Evolutionary conservation across 2,329 filamentous ascomycete genomes (phyloP).

Genomic region (Epicoccum sorghinum): DNA sequence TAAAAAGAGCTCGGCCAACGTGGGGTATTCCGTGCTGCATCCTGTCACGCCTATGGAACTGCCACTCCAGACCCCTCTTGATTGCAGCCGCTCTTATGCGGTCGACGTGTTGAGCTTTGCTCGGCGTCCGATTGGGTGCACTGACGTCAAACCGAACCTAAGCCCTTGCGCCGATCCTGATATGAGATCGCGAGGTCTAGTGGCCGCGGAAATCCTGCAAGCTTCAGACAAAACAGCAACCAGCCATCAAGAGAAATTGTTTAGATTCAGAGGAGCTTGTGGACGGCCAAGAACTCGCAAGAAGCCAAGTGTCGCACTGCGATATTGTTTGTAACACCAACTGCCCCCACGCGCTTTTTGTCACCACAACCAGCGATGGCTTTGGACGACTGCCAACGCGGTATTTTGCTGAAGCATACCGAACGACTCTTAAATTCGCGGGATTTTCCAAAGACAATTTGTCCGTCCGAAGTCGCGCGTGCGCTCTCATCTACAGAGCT

Average conservation of each 20-base stretch:
- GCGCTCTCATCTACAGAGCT: conserved; percentile 52
- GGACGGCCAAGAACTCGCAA: conserved; percentile 6
- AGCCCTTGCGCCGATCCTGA: conserved; percentile 31
- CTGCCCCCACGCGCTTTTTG: background rate
- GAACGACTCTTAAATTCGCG: conserved; percentile 39
- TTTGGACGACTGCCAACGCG: conserved; percentile 24
- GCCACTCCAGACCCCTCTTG: conserved; percentile 17
- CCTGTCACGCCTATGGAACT: conserved; percentile 14
- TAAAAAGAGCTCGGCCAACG: conserved; percentile 25
- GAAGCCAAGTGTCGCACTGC: conserved; percentile 10
- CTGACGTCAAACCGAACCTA: conserved; percentile 24
- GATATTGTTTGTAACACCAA: conserved; percentile 2
- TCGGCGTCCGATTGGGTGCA: conserved; percentile 34
- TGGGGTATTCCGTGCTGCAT: conserved; percentile 33
- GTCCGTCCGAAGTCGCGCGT: conserved; percentile 59
- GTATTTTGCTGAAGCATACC: conserved; percentile 27
- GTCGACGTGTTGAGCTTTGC: conserved; percentile 29
- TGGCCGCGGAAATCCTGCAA: conserved; percentile 20
- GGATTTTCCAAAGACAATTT: conserved; percentile 57
- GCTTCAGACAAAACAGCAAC: background rate
- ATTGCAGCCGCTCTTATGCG: conserved; percentile 26
- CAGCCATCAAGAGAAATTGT: background rate
- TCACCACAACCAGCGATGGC: conserved; percentile 29
- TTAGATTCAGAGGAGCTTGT: background rate
- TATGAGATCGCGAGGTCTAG: conserved; percentile 8